These are phyloP conservation scores for Liquidambar formosana DNA, from an alignment of 164 flowering plant genomes.

Conservation along the genomic window DNA sequence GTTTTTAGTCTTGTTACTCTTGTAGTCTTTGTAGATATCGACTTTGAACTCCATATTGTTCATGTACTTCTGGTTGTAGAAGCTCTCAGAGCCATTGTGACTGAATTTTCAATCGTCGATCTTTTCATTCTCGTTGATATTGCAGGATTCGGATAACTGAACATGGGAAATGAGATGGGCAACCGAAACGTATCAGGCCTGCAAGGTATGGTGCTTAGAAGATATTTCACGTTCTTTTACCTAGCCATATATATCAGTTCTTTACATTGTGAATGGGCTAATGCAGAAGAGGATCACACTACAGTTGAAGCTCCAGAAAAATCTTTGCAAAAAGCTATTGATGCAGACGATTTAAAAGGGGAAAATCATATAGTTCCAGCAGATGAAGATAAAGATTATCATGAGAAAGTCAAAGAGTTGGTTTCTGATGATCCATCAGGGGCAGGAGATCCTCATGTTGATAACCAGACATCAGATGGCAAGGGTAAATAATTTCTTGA, in stretches of 20 bases:
- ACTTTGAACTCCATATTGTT: background rate
- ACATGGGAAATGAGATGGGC: slow-evolving; percentile 64
- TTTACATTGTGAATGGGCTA: background rate
- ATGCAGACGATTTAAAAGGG: slow-evolving; percentile 17
- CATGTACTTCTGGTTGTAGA: background rate
- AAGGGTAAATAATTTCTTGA: slow-evolving; percentile 23
- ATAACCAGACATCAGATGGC: slow-evolving; percentile 11
- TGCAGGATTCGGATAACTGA: slow-evolving; percentile 31
- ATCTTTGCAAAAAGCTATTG: slow-evolving; percentile 15
- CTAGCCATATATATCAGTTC: background rate
- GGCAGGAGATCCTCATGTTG: slow-evolving; percentile 11
- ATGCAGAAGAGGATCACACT: slow-evolving; percentile 37
- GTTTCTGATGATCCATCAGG: slow-evolving; percentile 21
- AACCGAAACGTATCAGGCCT: slow-evolving; percentile 43
- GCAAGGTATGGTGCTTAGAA: slow-evolving; percentile 35
- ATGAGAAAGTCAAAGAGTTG: slow-evolving; percentile 18
- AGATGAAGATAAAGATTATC: slow-evolving; percentile 20
- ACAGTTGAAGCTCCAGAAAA: slow-evolving; percentile 14
- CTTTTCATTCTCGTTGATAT: background rate
- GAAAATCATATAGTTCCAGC: slow-evolving; percentile 17
- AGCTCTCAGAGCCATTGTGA: background rate
- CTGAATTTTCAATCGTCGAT: background rate
- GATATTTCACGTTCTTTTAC: slow-evolving; percentile 1
- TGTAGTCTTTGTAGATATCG: background rate
- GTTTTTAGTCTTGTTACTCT: background rate